Base-by-base conservation (phyloP, 2,329 filamentous ascomycete species). In the Dactylonectria macrodidyma region DNA sequence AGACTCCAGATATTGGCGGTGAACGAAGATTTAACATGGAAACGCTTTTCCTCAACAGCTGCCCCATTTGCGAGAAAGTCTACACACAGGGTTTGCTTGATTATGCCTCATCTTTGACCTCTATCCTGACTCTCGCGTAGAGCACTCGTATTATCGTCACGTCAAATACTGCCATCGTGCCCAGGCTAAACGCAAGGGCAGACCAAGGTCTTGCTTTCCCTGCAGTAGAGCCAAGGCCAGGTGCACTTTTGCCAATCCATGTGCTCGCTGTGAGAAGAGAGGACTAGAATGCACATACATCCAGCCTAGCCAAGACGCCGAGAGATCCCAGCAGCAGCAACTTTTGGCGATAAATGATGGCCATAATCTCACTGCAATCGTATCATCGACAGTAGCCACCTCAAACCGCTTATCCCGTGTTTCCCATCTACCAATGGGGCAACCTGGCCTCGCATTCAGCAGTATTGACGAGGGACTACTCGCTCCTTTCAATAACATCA, bases 81-180 rank as follows among this genome's bases (percentile, higher is more conserved):
- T 77, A 74, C 14, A 75, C 69, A 1, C 58, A 67, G 30, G 74
- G 75, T 77, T 46, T 5, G 26, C n/a, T 10, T 7, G 46, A 30
- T 2, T 24, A 2, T 12, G 4, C 9, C 5, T 30, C 5, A 2
- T 11, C 6, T n/a, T 8, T 5, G 1, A 10, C 2, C 22, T 16
- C 7, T 30, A 2, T 11, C 6, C 2, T 1, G 6, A 10, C 2
- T 1, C 2, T 52, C 30, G 11, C 1, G 5, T n/a, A 77, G 75
- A 73, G 22, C 59, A 73, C 2, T 58, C 73, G 0, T 77, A 61
- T 24, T 76, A 69, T 14, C 76, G 76, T 0, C 76, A 78, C 44
- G 34, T 77, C 4, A 73, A 69, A 9, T 78, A 78, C 1, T 78
- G 76, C 8, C 71, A 65, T 0, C 71, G 71, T 10, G 76, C 76